Base-by-base conservation (phyloP, 2,329 filamentous ascomycete genomes). In the Phaeomoniella chlamydospora region DNA sequence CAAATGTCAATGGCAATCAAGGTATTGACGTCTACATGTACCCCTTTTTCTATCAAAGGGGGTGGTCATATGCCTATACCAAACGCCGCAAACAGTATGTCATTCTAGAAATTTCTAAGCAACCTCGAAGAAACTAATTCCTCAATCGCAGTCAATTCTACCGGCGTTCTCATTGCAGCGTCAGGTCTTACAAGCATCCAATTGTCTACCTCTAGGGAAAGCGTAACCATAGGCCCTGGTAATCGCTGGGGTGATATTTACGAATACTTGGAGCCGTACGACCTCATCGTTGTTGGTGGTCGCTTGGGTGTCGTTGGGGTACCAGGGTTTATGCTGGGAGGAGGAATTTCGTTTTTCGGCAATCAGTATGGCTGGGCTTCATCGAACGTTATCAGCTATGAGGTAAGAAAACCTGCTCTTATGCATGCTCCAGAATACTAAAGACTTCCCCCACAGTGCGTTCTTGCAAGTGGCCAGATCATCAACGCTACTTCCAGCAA, bases 51-150 rank as follows among this genome's bases (percentile, higher is more conserved):
- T 4, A 51, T 36, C 15, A 4, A 15, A 12, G 15, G 15, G 12
- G 17, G 34, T 12, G 22, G 34, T 15, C 17, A 36, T 30, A 18
- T 22, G 19, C 14, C 16, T 18, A 17, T 36, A 18, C 57, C 65
- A 13, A 64, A 65, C 41, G 65, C 64, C 29, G 61, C 70, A 2
- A 74, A 63, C 43, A 64, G n/a, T n/a, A n/a, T n/a, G n/a, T n/a
- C n/a, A n/a, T n/a, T n/a, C n/a, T n/a, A n/a, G n/a, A n/a, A n/a
- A n/a, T n/a, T n/a, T n/a, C n/a, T 18, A 18, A 12, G 18, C 39
- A 10, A 17, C 39, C 15, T 34, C 34, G n/a, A 26, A 9, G 22
- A n/a, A 26, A n/a, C n/a, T n/a, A n/a, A n/a, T n/a, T n/a, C n/a
- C n/a, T n/a, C n/a, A n/a, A n/a, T n/a, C n/a, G n/a, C n/a, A n/a